phyloP scores from a whole-genome alignment of 768 basidiomycete genomes.

The Amanita exitialis region DNA sequence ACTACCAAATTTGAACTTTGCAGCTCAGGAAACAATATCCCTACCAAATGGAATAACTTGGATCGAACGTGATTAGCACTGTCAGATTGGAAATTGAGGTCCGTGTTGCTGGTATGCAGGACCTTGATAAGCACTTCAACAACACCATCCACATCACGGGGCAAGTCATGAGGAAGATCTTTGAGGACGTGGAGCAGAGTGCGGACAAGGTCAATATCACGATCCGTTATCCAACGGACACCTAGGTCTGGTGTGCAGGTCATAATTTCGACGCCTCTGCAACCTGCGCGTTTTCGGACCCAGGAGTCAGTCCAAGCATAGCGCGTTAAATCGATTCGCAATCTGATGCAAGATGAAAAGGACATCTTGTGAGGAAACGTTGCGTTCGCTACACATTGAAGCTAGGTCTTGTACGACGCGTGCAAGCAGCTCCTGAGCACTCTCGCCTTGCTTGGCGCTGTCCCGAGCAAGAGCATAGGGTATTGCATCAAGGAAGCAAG shows the following conservation, averaged over 20 bases:
- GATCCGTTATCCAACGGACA: constrained; percentile 71
- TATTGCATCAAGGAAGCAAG: constrained; percentile 72
- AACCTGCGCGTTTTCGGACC: constrained; percentile 85
- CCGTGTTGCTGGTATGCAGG: constrained; percentile 47
- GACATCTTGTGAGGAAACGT: constrained; percentile 43
- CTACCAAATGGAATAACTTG: constrained; percentile 59
- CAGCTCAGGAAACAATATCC: constrained; percentile 83
- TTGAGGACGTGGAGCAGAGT: constrained; percentile 88
- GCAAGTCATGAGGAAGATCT: constrained; percentile 86
- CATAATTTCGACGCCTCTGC: constrained; percentile 76
- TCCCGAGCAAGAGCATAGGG: constrained; percentile 68
- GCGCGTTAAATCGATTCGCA: constrained; percentile 69
- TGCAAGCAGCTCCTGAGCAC: constrained; percentile 50
- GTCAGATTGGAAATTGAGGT: constrained; percentile 36
- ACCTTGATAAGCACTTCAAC: constrained; percentile 65
- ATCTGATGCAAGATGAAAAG: constrained; percentile 71
- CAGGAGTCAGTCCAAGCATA: constrained; percentile 91
- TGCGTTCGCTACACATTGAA: constrained; percentile 34
- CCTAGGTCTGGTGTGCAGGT: constrained; percentile 62
- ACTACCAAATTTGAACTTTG: constrained; percentile 81
- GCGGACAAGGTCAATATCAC: constrained; percentile 84
- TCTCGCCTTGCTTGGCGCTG: constrained; percentile 46
- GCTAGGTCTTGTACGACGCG: constrained; percentile 62
- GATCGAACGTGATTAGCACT: constrained; percentile 31
- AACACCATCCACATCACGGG: constrained; percentile 72